Base-by-base conservation (phyloP, 2,329 filamentous ascomycete species). In the Aspergillus sp. region DNA sequence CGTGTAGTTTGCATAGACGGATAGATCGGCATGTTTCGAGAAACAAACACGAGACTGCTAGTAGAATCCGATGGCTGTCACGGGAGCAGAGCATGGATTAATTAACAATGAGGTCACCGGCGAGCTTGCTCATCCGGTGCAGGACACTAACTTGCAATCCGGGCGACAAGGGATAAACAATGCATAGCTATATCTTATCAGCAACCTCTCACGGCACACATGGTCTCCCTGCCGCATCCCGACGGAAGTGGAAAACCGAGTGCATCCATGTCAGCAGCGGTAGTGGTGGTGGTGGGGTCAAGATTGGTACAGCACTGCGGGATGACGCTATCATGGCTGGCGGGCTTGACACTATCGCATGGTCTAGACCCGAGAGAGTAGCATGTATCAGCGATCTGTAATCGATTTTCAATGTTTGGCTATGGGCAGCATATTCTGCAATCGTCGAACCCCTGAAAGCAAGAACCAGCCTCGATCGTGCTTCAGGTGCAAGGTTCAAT, bases 271-370 rank as follows among this genome's bases (percentile, higher is more conserved):
- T 25, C 36, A n/a, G 23, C 36, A n/a, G 23, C 41, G 6, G 17
- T 25, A 23, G 38, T n/a, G 17, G 52, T 41, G 52, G 38, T n/a
- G 25, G 52, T 41, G 52, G 53, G 53, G 39, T 30, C 53, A 43
- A 19, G 9, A 19, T 30, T 21, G 39, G 53, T 32, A 47, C 30
- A 55, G 21, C 43, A 19, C 25, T 15, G 45, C 55, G 50, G 25
- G 47, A 57, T 62, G 60, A 62, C 58, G 57, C 57, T 50, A 62
- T 51, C 41, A 53, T 30, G 9, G 28, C 4, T 57, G 7, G 30
- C 36, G 19, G 17, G 17, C 21, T n/a, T 19, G 15, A 13, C 39
- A 45, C 52, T n/a, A 7, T 30, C 21, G 38, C 21, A 49, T n/a
- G 47, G 55, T 57, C 55, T 43, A 57, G 55, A 51, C 45, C 55